phyloP scores from a whole-genome alignment of 2,329 filamentous ascomycete species.

The Paecilomyces niveus region DNA sequence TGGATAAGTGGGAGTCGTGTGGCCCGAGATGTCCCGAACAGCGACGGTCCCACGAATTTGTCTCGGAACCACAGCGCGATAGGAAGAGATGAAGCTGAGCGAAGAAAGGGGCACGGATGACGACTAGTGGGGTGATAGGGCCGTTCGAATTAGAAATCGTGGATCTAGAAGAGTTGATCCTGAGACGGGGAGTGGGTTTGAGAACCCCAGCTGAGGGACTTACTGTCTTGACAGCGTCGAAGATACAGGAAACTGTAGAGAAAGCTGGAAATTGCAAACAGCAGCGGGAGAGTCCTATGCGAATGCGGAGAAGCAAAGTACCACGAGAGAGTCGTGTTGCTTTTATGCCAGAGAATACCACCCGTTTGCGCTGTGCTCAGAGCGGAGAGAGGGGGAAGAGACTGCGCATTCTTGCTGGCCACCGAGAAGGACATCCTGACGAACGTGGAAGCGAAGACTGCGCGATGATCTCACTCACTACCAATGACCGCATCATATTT shows the following conservation, averaged over 20 bases:
- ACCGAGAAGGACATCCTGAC: background rate
- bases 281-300: too few species aligned
- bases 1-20: conserved; percentile 15
- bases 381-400: background rate
- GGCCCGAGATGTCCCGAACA: conserved; percentile 26
- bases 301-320: background rate
- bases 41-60: conserved; percentile 12
- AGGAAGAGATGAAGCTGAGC: background rate
- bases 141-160: too few species aligned
- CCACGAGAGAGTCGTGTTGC: background rate
- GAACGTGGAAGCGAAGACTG: background rate
- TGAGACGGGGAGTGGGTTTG: too few species aligned
- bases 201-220: too few species aligned
- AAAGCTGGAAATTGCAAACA: too few species aligned
- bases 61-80: conserved; percentile 8
- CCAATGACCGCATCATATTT: background rate
- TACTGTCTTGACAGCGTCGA: too few species aligned
- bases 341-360: background rate
- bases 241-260: too few species aligned
- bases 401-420: background rate
- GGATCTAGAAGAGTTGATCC: too few species aligned
- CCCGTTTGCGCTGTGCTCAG: background rate
- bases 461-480: background rate
- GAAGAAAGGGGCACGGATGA: background rate
- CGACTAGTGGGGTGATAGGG: background rate